Percentiles rank a stretch among this genome's conserved stretches.
Conservation (phyloP, 345 rosid species). For the Microthlaspi erraticum region DNA sequence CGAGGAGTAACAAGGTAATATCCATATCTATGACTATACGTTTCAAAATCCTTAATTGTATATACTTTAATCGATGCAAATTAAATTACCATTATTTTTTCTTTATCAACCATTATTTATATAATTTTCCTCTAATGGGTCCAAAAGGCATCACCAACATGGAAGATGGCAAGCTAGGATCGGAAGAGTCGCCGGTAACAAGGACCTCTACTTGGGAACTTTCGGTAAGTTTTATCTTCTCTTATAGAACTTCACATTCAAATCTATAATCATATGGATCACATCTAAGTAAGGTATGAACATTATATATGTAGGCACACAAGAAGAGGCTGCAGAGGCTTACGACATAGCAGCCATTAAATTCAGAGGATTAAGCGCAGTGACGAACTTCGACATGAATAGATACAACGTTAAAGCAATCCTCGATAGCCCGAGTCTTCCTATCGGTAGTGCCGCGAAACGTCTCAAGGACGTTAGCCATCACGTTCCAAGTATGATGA, state of each 20-base stretch:
- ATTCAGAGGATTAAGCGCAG: slow-evolving; percentile 91
- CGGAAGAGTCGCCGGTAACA: slow-evolving; percentile 97
- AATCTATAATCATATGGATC: background rate
- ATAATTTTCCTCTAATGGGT: background rate
- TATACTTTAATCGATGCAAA: background rate
- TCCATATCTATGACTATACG: background rate
- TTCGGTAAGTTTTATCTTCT: slow-evolving; percentile 55
- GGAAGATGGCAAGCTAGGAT: slow-evolving; percentile 99
- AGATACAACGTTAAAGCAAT: slow-evolving; percentile 85
- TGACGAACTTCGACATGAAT: slow-evolving; percentile 95
- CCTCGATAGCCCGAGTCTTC: slow-evolving; percentile 77
- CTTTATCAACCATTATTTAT: too few relatives aligned
- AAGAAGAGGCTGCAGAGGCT: slow-evolving; percentile 98
- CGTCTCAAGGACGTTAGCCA: slow-evolving; percentile 48
- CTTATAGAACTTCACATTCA: background rate
- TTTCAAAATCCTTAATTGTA: background rate
- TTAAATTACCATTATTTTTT: too few relatives aligned
- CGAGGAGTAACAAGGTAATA: slow-evolving; percentile 92
- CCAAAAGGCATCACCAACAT: slow-evolving; percentile 88
- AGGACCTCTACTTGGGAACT: slow-evolving; percentile 93
- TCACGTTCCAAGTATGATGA: slow-evolving; percentile 23
- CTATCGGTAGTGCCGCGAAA: slow-evolving; percentile 77
- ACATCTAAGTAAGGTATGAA: background rate
- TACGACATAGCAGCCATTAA: slow-evolving; percentile 96
- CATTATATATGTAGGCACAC: slow-evolving; percentile 58